These are phyloP conservation scores for Xylaria sp. DNA, from an alignment of 2,329 filamentous ascomycete species.

Conservation along the genomic window DNA sequence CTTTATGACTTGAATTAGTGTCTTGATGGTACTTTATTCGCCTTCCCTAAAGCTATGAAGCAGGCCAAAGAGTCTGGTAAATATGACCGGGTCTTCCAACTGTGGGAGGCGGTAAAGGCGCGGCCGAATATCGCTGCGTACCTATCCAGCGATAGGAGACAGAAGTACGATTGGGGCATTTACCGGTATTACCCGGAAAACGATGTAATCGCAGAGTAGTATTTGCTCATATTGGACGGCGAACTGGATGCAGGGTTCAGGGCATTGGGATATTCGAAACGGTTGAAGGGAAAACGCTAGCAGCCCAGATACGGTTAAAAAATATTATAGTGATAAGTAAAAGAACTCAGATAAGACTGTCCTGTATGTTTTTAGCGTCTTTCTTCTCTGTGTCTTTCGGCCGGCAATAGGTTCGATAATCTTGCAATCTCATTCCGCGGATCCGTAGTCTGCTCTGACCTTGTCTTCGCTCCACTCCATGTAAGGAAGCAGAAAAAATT, in stretches of 20 bases:
- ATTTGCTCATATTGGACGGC: not conserved
- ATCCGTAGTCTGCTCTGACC: not conserved
- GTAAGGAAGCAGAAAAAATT: not conserved
- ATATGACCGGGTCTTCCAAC: conserved; percentile 68
- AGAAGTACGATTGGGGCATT: conserved; percentile 69
- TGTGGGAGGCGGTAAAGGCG: conserved; percentile 70
- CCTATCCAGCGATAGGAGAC: conserved; percentile 69
- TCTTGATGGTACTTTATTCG: conserved; percentile 66
- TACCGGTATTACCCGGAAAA: conserved; percentile 68
- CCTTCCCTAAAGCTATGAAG: conserved; percentile 74
- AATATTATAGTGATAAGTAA: not conserved
- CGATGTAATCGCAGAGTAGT: conserved; percentile 23
- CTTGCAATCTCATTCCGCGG: not conserved
- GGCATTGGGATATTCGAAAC: not conserved
- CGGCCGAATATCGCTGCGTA: conserved; percentile 73
- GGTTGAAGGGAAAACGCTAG: conserved; percentile 1
- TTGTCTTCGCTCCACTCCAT: not conserved
- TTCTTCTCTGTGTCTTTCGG: not conserved
- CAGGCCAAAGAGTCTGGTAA: conserved; percentile 63
- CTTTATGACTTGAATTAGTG: conserved; percentile 1
- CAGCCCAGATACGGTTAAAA: not conserved
- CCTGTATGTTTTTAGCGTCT: not conserved
- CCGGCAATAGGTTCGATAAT: not conserved
- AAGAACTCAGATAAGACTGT: not conserved
- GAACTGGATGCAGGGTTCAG: not conserved